Conservation (phyloP, 495 filamentous ascomycete genomes). For the Jackrogersella multiformis region DNA sequence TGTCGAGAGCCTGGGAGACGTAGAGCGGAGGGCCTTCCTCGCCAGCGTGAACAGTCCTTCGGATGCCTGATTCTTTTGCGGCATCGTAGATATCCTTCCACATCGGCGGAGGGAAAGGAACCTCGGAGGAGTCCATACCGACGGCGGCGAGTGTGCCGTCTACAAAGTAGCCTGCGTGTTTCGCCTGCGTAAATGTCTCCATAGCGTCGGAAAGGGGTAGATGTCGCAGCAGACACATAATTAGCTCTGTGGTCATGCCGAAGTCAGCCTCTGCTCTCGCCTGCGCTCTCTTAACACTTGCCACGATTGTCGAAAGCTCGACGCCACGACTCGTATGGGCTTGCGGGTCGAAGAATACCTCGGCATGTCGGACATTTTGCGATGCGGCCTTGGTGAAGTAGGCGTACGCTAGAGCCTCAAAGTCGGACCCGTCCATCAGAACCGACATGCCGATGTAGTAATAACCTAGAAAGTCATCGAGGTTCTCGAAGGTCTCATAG, state of each 20-base stretch:
- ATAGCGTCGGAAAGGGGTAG: slow-evolving; percentile 65
- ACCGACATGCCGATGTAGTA: slow-evolving; percentile 82
- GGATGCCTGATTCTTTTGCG: slow-evolving; percentile 62
- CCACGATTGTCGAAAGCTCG: slow-evolving; percentile 66
- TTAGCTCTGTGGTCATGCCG: slow-evolving; percentile 68
- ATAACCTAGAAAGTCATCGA: slow-evolving; percentile 81
- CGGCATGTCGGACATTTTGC: slow-evolving; percentile 73
- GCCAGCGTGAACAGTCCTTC: slow-evolving; percentile 74
- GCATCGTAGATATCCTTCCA: slow-evolving; percentile 67
- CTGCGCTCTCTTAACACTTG: slow-evolving; percentile 67
- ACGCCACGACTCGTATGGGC: slow-evolving; percentile 73
- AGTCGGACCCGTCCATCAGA: slow-evolving; percentile 64
- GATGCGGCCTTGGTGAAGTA: slow-evolving; percentile 73
- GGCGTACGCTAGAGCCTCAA: slow-evolving; percentile 76
- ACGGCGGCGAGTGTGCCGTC: slow-evolving; percentile 66
- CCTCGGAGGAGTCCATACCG: slow-evolving; percentile 73
- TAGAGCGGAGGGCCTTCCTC: slow-evolving; percentile 78
- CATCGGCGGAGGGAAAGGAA: slow-evolving; percentile 68
- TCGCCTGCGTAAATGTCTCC: slow-evolving; percentile 58
- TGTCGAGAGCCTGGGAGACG: slow-evolving; percentile 69
- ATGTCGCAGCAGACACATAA: slow-evolving; percentile 76
- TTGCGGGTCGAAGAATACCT: slow-evolving; percentile 85
- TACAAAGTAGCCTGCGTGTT: slow-evolving; percentile 61
- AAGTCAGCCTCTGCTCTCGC: slow-evolving; percentile 69
- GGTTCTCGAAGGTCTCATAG: slow-evolving; percentile 71